Evolutionary conservation across 2,329 filamentous ascomycete genomes (phyloP), one percentile per base, ranked within the genome.

Genomic region (Cadophora luteo-olivacea): DNA sequence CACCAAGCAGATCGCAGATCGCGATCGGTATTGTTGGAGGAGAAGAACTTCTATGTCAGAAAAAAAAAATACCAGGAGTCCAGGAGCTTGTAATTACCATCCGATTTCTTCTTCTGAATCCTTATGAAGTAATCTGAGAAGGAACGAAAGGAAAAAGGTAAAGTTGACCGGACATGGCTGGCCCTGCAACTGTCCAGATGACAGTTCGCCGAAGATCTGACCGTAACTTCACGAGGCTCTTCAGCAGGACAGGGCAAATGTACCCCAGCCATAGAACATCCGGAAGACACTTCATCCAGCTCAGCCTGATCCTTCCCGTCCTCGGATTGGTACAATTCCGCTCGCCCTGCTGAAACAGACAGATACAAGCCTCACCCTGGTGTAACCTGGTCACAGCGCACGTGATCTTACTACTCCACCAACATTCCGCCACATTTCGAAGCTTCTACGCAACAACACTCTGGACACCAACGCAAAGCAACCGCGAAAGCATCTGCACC

Each of bases 231-330:
- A 22, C n/a, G 29, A 33, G 29, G 55, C 33, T 60, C 19, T 58
- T 60, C 55, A 60, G 55, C 55, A 49, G 60, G 16, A 49, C 25
- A 33, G 41, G 60, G 22, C 3, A 6, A 38, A 19, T 25, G 22
- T 7, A 24, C 22, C 36, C 57, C 33, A 41, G 36, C 57, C 5
- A 24, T 14, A 16, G 25, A 62, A 9, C 29, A n/a, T 51, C 29
- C 60, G 60, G 60, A 49, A 49, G 60, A 33, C 45, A 51, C 19
- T 51, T 62, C 24, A n/a, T 62, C 60, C 41, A 62, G 60, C 60
- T 62, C 60, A 62, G 60, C 38, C 38, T 51, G 25, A 49, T 62
- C 60, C 60, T 62, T 49, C 60, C 16, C 16, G 38, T 51, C 8
- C 3, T 22, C 60, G 41, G 60, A 51, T 51, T 49, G 24, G 38